phyloP scores from a whole-genome alignment of 495 filamentous ascomycete species.

The Hyaloscypha variabilis region DNA sequence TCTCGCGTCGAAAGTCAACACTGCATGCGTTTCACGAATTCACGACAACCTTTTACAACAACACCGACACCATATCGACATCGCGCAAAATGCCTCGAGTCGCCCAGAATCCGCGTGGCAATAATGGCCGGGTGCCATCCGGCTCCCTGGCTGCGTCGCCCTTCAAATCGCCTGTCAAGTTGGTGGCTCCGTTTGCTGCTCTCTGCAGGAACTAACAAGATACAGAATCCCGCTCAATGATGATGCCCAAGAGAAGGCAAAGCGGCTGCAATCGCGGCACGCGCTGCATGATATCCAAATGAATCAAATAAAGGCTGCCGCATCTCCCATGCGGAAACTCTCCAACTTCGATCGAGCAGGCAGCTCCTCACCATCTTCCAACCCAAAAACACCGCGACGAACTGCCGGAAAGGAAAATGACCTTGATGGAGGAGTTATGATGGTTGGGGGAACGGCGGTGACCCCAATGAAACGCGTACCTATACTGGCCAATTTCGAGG shows the following conservation, averaged over 20 bases:
- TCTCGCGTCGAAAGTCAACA: constrained; percentile 19
- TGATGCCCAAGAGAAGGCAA: constrained; percentile 89
- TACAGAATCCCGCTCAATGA: constrained; percentile 87
- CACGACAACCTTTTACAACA: constrained; percentile 9
- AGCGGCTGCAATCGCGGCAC: constrained; percentile 83
- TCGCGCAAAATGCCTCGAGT: constrained; percentile 72
- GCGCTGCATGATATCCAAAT: constrained; percentile 88
- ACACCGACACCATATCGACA: constrained; percentile 15
- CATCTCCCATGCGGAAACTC: constrained; percentile 79
- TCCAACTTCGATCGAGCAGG: constrained; percentile 63
- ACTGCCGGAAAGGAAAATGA: constrained; percentile 57
- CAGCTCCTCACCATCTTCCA: constrained; percentile 58
- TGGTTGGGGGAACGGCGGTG: constrained; percentile 68
- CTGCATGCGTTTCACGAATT: not conserved
- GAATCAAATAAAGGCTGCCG: constrained; percentile 88
- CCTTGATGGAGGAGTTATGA: constrained; percentile 60
- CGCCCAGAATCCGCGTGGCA: constrained; percentile 57
- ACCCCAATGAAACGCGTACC: constrained; percentile 97
- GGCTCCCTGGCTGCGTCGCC: constrained; percentile 53
- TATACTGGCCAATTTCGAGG: constrained; percentile 96
- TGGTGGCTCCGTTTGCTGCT: constrained; percentile 17
- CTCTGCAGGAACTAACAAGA: constrained; percentile 18
- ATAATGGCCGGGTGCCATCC: constrained; percentile 52
- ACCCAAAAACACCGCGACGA: constrained; percentile 59
- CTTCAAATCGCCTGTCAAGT: constrained; percentile 68